These are phyloP conservation scores for Stachybotrys chlorohalonatus DNA, from an alignment of 2,329 filamentous ascomycete species.

Conservation along the genomic window DNA sequence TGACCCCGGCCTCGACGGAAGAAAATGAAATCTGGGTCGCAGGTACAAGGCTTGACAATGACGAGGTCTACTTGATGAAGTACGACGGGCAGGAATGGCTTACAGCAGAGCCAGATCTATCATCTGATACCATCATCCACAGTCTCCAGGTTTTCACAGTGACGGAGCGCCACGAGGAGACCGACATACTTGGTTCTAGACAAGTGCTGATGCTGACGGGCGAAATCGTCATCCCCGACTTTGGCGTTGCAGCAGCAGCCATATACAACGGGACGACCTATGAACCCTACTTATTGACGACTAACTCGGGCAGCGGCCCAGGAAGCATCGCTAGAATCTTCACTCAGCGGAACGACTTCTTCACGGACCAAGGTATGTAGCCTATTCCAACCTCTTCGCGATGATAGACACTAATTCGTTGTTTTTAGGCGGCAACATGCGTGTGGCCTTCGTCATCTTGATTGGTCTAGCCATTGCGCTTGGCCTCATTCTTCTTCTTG, in stretches of 20 bases:
- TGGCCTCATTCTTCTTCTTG: conserved; percentile 66
- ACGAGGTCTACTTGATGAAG: conserved; percentile 70
- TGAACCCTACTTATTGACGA: conserved; percentile 72
- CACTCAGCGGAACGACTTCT: conserved; percentile 71
- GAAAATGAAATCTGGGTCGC: conserved; percentile 73
- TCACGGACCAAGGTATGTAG: conserved; percentile 52
- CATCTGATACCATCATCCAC: conserved; percentile 57
- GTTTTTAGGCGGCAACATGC: conserved; percentile 42
- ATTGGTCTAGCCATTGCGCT: conserved; percentile 74
- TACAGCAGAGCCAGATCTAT: conserved; percentile 54
- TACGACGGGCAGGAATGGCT: conserved; percentile 68
- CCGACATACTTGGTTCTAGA: conserved; percentile 53
- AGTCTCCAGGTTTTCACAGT: conserved; percentile 76
- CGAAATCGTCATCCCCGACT: conserved; percentile 62
- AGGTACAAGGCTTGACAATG: conserved; percentile 55
- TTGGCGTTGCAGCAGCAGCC: conserved; percentile 76
- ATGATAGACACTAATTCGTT: neutral
- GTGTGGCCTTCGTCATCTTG: conserved; percentile 69
- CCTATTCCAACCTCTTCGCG: too few species aligned
- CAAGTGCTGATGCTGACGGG: conserved; percentile 81
- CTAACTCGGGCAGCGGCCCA: conserved; percentile 50
- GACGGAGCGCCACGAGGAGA: conserved; percentile 55
- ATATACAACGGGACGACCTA: conserved; percentile 78
- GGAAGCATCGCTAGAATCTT: conserved; percentile 79
- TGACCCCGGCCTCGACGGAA: conserved; percentile 66